A percentile compares a stretch with the other conserved stretches of the same genome.
Evolutionary conservation across 2,329 filamentous ascomycete species (phyloP).

Genomic region (Aspergillus ochraceoroseus): DNA sequence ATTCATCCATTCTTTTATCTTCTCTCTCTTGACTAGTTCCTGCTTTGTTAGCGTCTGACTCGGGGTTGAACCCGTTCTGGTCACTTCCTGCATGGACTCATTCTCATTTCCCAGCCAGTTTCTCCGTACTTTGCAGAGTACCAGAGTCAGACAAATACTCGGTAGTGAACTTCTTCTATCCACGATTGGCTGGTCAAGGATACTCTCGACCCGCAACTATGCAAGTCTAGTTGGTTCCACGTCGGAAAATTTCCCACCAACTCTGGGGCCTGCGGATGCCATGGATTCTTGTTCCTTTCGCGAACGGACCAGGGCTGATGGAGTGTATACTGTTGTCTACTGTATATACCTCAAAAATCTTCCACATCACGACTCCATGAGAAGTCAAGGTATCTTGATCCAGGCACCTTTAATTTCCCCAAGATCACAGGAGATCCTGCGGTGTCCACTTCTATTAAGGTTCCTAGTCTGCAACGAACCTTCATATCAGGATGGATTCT

Average conservation of each 20-base stretch:
- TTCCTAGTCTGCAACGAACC: constrained; percentile 9
- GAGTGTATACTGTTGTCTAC: too few relatives aligned
- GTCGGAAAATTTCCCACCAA: not conserved
- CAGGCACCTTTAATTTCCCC: constrained; percentile 4
- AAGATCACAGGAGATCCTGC: not conserved
- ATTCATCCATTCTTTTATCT: constrained; percentile 3
- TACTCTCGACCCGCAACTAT: constrained; percentile 21
- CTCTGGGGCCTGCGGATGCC: not conserved
- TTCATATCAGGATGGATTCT: constrained; percentile 9
- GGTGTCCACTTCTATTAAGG: constrained; percentile 7
- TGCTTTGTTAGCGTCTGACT: constrained; percentile 20
- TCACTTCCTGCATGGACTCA: constrained; percentile 20
- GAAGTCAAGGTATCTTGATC: too few relatives aligned
- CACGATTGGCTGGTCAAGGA: constrained; percentile 22
- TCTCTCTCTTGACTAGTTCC: not conserved
- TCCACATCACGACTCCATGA: too few relatives aligned
- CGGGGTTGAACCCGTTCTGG: constrained; percentile 17
- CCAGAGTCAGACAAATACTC: too few relatives aligned
- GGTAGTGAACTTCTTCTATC: constrained; percentile 15
- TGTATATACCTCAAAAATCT: too few relatives aligned
- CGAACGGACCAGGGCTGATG: too few relatives aligned
- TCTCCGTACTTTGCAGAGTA: too few relatives aligned
- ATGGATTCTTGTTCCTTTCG: constrained; percentile 3
- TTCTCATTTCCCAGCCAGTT: too few relatives aligned
- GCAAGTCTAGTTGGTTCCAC: constrained; percentile 18